A percentile compares a stretch with the other conserved stretches of the same genome.
Conservation (phyloP, 345 rosid species). For the Dipteronia sinensis region DNA sequence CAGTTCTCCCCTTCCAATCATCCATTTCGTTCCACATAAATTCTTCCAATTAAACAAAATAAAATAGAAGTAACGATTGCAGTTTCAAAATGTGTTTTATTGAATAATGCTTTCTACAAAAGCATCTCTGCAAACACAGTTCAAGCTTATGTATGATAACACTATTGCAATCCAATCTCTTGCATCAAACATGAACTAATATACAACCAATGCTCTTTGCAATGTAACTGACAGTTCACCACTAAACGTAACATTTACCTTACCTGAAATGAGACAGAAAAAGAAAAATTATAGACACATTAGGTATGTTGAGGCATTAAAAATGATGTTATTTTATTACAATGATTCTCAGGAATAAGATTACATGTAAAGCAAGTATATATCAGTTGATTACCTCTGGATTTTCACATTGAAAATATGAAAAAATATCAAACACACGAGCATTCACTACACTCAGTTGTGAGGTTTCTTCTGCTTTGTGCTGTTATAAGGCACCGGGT, state of each 20-base stretch:
- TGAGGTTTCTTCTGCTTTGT: conserved; percentile 59
- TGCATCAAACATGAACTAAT: background rate
- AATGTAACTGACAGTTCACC: background rate
- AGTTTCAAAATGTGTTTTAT: no score
- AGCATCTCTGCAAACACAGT: no score
- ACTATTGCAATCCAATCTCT: background rate
- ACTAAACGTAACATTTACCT: background rate
- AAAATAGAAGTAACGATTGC: no score
- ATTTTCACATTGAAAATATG: background rate
- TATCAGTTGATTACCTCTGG: background rate
- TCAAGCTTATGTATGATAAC: no score
- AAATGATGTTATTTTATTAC: background rate
- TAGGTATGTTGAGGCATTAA: background rate
- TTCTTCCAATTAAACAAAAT: no score
- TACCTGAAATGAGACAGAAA: background rate
- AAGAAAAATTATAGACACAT: background rate
- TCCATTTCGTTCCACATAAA: no score
- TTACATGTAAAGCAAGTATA: background rate
- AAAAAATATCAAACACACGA: conserved; percentile 48
- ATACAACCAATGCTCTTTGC: background rate
- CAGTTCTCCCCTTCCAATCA: no score
- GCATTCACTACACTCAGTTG: conserved; percentile 44
- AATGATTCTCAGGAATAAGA: background rate
- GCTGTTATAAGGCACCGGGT: conserved; percentile 53
- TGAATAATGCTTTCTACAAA: no score